Evolutionary conservation across 2,329 filamentous ascomycete species (phyloP).

Genomic region (Scleromitrula shiraiana): DNA sequence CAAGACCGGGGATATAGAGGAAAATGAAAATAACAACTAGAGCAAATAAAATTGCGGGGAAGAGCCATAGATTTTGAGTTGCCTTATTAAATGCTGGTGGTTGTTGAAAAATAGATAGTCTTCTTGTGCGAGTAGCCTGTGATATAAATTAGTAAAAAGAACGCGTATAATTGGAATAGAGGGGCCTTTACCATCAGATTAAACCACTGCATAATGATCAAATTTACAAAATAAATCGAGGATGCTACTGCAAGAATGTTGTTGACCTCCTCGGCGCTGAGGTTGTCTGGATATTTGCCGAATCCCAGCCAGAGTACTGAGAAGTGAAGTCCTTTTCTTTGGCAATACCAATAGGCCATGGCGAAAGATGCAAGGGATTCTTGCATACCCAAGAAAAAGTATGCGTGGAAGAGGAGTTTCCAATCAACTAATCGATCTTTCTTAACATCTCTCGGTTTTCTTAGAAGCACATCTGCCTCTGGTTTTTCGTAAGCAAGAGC

Average conservation of each 20-base stretch:
- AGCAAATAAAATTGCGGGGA: constrained; percentile 61
- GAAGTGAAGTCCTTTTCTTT: constrained; percentile 56
- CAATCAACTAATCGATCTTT: constrained; percentile 66
- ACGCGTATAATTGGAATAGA: neutral
- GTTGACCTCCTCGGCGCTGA: constrained; percentile 44
- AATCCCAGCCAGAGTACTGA: constrained; percentile 59
- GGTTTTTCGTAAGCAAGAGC: constrained; percentile 68
- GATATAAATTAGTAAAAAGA: neutral
- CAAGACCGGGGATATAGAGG: constrained; percentile 57
- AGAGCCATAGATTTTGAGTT: constrained; percentile 56
- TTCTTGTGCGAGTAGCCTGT: constrained; percentile 48
- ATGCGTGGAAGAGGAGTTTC: constrained; percentile 63
- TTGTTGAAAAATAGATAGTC: constrained; percentile 62
- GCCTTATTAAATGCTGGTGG: constrained; percentile 54
- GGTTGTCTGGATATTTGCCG: constrained; percentile 37
- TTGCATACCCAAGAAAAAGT: constrained; percentile 58
- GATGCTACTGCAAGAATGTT: constrained; percentile 30
- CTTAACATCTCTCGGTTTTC: constrained; percentile 58
- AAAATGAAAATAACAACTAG: constrained; percentile 60
- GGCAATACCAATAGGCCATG: constrained; percentile 58
- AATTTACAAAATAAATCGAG: constrained; percentile 66
- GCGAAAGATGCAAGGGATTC: constrained; percentile 52
- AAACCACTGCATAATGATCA: constrained; percentile 77
- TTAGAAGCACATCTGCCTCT: constrained; percentile 64
- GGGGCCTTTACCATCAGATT: constrained; percentile 45